Percentiles rank a stretch among this genome's conserved stretches.
phyloP scores from a whole-genome alignment of 228 moss, liverwort and hornwort genomes.

The Sphagnum fallax region DNA sequence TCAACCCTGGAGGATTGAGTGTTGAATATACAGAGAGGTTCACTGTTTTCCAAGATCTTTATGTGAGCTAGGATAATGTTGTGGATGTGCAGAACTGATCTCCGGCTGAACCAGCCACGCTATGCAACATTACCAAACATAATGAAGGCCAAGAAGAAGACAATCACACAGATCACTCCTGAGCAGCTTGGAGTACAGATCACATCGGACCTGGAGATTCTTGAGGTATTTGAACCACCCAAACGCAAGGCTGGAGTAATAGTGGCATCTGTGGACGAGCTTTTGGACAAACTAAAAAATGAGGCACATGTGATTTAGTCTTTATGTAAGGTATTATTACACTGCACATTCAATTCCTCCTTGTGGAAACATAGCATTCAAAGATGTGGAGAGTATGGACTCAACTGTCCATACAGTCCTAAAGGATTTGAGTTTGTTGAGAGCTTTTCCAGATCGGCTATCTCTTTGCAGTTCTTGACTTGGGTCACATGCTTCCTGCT shows the following conservation, averaged over 20 bases:
- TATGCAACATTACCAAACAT: constrained; percentile 97
- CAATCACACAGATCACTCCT: constrained; percentile 69
- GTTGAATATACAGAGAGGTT: background rate
- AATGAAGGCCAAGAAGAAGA: constrained; percentile 96
- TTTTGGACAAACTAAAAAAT: constrained; percentile 86
- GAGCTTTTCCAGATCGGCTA: too few relatives aligned
- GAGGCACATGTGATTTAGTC: constrained; percentile 71
- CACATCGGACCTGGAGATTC: constrained; percentile 51
- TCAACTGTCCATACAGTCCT: too few relatives aligned
- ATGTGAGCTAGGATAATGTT: background rate
- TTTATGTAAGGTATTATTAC: background rate
- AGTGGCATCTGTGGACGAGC: constrained; percentile 84
- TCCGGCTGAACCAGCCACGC: constrained; percentile 84
- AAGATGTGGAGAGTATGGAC: too few relatives aligned
- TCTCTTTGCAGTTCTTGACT: too few relatives aligned
- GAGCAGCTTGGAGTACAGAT: constrained; percentile 77
- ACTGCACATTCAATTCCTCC: too few relatives aligned
- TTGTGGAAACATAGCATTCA: too few relatives aligned
- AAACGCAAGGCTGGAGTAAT: constrained; percentile 83
- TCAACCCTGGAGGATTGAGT: too few relatives aligned
- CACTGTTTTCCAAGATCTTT: background rate
- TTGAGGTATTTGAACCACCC: constrained; percentile 77
- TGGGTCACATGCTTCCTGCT: too few relatives aligned
- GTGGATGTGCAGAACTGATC: constrained; percentile 51
- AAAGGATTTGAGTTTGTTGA: too few relatives aligned